phyloP scores from a whole-genome alignment of 2,329 filamentous ascomycete species.

The Cercospora janseana region DNA sequence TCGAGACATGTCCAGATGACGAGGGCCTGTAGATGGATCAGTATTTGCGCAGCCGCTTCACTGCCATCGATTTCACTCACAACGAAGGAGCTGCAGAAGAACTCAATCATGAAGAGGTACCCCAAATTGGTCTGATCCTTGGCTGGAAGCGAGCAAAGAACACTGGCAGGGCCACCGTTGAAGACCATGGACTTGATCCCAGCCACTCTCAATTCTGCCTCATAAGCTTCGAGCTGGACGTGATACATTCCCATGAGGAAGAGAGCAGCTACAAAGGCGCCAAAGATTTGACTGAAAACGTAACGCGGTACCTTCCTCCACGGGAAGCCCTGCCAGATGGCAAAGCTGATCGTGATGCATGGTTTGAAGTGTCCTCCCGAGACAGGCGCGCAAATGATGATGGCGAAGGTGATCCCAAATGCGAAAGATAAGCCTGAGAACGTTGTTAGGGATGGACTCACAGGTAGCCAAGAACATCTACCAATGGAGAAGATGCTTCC shows the following conservation, averaged over 20 bases:
- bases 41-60: neutral
- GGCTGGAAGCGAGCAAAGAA: conserved; percentile 56
- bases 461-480: neutral
- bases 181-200: conserved; percentile 43
- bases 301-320: conserved; percentile 59
- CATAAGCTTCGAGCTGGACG: conserved; percentile 48
- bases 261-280: conserved; percentile 56
- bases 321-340: conserved; percentile 57
- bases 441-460: neutral
- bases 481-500: conserved; percentile 58
- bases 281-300: conserved; percentile 56
- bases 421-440: conserved; percentile 49
- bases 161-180: conserved; percentile 51
- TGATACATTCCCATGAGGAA: conserved; percentile 58
- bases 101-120: conserved; percentile 59
- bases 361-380: conserved; percentile 46
- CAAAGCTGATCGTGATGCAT: conserved; percentile 43
- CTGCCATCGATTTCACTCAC: conserved; percentile 29
- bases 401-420: conserved; percentile 58
- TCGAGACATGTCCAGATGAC: conserved; percentile 60
- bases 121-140: conserved; percentile 54
- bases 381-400: conserved; percentile 55
- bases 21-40: conserved; percentile 38
- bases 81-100: conserved; percentile 58
- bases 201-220: conserved; percentile 41